A percentile compares a stretch with the other conserved stretches of the same genome.
These are phyloP conservation scores for Phylloporus sp. DNA, from an alignment of 768 basidiomycete genomes.

Conservation along the genomic window DNA sequence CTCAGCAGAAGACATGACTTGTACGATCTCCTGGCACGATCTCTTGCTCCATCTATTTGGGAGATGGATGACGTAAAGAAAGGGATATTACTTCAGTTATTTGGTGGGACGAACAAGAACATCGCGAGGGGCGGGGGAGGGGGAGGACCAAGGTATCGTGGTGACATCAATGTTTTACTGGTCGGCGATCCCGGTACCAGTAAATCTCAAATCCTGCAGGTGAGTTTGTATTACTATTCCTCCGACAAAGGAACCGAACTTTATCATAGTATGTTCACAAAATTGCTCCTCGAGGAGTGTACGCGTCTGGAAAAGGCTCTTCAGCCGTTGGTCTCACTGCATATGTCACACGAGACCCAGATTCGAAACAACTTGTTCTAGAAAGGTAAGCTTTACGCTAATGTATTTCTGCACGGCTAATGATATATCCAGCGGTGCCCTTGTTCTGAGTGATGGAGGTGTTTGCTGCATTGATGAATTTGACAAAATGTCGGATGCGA, in stretches of 20 bases:
- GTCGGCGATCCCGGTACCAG: constrained; percentile 97
- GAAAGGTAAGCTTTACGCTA: constrained; percentile 63
- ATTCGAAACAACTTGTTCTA: constrained; percentile 95
- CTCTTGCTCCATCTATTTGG: constrained; percentile 93
- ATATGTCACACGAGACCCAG: constrained; percentile 96
- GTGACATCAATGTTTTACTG: constrained; percentile 95
- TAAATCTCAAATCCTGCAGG: constrained; percentile 94
- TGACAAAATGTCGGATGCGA: constrained; percentile 98
- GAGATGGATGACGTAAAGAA: constrained; percentile 99
- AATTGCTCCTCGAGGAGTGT: constrained; percentile 96
- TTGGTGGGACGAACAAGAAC: constrained; percentile 97
- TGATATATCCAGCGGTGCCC: constrained; percentile 63
- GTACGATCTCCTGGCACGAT: constrained; percentile 80
- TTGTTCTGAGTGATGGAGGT: constrained; percentile 93
- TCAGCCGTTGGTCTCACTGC: constrained; percentile 98
- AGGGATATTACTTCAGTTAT: constrained; percentile 91
- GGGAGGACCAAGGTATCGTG: constrained; percentile 93
- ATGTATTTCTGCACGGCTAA: constrained; percentile 1
- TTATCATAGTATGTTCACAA: constrained; percentile 88
- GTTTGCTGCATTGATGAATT: constrained; percentile 99
- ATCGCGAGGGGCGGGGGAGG: constrained; percentile 90
- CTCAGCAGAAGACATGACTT: constrained; percentile 75
- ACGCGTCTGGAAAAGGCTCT: constrained; percentile 96
- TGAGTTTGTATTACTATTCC: constrained; percentile 30
- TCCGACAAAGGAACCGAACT: not conserved